Evolutionary conservation across 2,329 filamentous ascomycete species (phyloP), one percentile per base, ranked within the genome.

Genomic region (Claviceps maximensis): DNA sequence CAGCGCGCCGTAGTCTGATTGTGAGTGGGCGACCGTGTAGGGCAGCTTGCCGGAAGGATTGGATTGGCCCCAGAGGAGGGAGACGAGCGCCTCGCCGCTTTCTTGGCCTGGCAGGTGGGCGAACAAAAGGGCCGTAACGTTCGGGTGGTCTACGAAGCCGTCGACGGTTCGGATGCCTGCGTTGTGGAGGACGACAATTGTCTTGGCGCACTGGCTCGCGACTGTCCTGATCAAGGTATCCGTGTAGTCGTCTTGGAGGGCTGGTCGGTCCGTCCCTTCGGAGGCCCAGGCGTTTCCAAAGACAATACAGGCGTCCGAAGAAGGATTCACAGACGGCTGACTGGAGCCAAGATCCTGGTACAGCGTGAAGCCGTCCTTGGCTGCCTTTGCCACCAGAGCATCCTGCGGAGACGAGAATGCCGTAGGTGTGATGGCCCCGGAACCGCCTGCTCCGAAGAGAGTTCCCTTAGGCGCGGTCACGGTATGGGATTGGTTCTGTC

Each of bases 251-350:
- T 91, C 87, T 33, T 75, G 74, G 42, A 87, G 70, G 8, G 73
- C 74, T 0, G 77, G 70, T 50, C 80, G 74, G 54, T 87, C 75
- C 57, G 76, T 84, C 0, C 83, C 84, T 66, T 94, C 88, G 1
- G 84, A 82, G 1, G 84, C 79, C 65, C 84, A 86, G 8, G 74
- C 77, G 61, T 86, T 86, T 57, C 79, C 76, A 58, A 85, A 79
- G 0, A 84, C 78, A 1, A 84, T 66, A 56, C 87, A 93, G 8
- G 87, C 74, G 59, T 89, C 76, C 1, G 75, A 72, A 3, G 56
- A 65, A 2, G 70, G 63, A 50, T 75, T 68, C 5, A 83, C 74
- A 6, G 66, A 58, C 0, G 81, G 79, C 0, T 71, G 63, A 1
- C 63, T 61, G 1, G 67, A 73, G 13, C 63, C 63, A 55, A 82